Evolutionary conservation across 345 rosid species (phyloP), one percentile per base, ranked within the genome.

Genomic region (Diplotaxis tenuifolia): DNA sequence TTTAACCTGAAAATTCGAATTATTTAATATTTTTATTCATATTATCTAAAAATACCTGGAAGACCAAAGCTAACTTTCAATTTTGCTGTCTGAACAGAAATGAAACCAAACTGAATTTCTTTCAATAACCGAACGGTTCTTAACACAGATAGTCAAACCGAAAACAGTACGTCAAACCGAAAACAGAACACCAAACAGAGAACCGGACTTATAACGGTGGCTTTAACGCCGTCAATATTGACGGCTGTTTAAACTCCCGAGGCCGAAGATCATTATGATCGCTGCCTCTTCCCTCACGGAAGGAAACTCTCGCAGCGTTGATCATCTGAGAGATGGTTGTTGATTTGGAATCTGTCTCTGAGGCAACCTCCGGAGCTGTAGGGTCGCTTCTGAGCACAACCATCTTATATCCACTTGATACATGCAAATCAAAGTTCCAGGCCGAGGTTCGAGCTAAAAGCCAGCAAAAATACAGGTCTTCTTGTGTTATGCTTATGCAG

Each of bases 331-430:
- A 63, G 65, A 86, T 86, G 91, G 89, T 84, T 52, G 83, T 82
- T 59, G 96, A 95, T 90, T 70, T 89, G 3, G 95, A 87, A 85
- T 75, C 88, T 0, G 94, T 92, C 6, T 82, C 97, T 3, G 99
- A 95, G 79, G 99, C 99, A 1, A 87, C 98, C 2, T 89, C 98
- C 0, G 98, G 99, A 12, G 98, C 99, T 10, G 78, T 95, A 54
- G 99, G 99, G 22, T 96, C 99, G 6, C 83, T 96, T 68, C 67
- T 96, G 47, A 96, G 99, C 85, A 96, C 97, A 1, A 90, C 99
- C 7, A 82, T 92, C 66, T 71, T 92, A 73, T 96, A 96, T 73
- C 99, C 98, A 45, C 97, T 96, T 34, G 99, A 92, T 77, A 95
- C 50, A 42, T 42, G 50, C 16, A 42, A 42, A 42, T 42, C 50